A percentile compares a stretch with the other conserved stretches of the same genome.
phyloP scores from a whole-genome alignment of 2,329 filamentous ascomycete species.

The Fusarium pseudoanthophilum region DNA sequence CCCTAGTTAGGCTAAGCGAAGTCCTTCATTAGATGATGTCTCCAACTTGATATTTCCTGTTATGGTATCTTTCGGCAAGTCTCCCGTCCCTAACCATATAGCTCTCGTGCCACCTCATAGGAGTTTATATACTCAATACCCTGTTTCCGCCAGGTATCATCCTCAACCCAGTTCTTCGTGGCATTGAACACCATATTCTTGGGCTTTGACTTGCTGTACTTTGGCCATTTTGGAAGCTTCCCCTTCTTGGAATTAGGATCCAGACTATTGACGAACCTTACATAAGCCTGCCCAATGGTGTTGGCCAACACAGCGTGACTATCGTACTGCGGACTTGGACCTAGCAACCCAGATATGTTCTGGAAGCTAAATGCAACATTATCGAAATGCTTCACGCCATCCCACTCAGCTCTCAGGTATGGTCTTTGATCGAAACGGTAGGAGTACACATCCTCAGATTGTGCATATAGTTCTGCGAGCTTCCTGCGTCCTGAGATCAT shows the following conservation, averaged over 20 bases:
- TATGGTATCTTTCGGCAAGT: background rate
- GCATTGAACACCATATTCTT: conserved; percentile 60
- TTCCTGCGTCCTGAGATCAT: conserved; percentile 60
- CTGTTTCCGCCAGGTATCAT: conserved; percentile 59
- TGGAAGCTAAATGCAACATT: conserved; percentile 64
- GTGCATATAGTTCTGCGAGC: conserved; percentile 55
- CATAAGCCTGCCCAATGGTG: conserved; percentile 55
- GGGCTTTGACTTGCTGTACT: conserved; percentile 51
- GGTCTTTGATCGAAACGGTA: conserved; percentile 62
- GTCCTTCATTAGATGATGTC: background rate
- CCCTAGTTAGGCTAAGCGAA: background rate
- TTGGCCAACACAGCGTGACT: conserved; percentile 49
- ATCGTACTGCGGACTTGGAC: conserved; percentile 56
- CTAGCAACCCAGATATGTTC: conserved; percentile 60
- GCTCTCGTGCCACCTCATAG: conserved; percentile 39
- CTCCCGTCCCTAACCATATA: conserved; percentile 26
- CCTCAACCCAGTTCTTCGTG: conserved; percentile 56
- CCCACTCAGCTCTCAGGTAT: conserved; percentile 54
- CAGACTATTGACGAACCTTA: conserved; percentile 55
- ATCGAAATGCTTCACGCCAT: conserved; percentile 59
- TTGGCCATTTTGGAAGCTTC: conserved; percentile 54
- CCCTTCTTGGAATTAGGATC: conserved; percentile 53
- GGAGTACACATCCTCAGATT: conserved; percentile 53
- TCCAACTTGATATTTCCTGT: background rate
- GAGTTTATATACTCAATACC: conserved; percentile 51